These are phyloP conservation scores for Gelatoporia subvermispora DNA, from an alignment of 768 basidiomycete species.

Conservation along the genomic window DNA sequence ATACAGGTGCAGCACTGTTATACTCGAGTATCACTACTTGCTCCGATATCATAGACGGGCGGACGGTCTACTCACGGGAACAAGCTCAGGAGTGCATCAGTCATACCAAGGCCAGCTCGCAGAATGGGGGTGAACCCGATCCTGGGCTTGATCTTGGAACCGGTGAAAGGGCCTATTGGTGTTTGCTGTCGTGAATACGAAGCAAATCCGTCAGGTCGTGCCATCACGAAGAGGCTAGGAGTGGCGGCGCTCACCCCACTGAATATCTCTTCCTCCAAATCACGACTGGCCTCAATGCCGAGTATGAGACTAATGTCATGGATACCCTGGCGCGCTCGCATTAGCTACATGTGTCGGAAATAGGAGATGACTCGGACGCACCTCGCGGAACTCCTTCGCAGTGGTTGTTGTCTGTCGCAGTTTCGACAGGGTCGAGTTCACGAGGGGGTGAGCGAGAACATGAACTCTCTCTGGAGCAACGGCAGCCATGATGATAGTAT, in stretches of 20 bases:
- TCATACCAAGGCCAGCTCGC: constrained; percentile 91
- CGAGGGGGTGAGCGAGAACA: constrained; percentile 63
- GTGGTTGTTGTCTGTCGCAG: constrained; percentile 56
- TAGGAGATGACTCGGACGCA: constrained; percentile 23
- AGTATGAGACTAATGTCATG: constrained; percentile 71
- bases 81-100: constrained; percentile 76
- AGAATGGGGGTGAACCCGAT: constrained; percentile 89
- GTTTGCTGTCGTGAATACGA: constrained; percentile 46
- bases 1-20: constrained; percentile 73
- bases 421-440: constrained; percentile 69
- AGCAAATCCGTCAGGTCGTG: background rate
- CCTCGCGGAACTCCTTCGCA: constrained; percentile 78
- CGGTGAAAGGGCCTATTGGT: constrained; percentile 76
- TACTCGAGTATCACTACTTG: background rate
- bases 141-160: constrained; percentile 66
- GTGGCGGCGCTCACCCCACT: constrained; percentile 48
- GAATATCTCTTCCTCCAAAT: constrained; percentile 58
- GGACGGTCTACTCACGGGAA: constrained; percentile 61
- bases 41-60: too few relatives aligned
- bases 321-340: constrained; percentile 47
- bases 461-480: constrained; percentile 33
- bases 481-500: constrained; percentile 20
- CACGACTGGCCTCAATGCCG: constrained; percentile 78
- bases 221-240: background rate
- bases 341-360: background rate